A percentile compares a stretch with the other conserved stretches of the same genome.
Evolutionary conservation across 805 yeast species (phyloP).

Genomic region (Pichia cabralensis): DNA sequence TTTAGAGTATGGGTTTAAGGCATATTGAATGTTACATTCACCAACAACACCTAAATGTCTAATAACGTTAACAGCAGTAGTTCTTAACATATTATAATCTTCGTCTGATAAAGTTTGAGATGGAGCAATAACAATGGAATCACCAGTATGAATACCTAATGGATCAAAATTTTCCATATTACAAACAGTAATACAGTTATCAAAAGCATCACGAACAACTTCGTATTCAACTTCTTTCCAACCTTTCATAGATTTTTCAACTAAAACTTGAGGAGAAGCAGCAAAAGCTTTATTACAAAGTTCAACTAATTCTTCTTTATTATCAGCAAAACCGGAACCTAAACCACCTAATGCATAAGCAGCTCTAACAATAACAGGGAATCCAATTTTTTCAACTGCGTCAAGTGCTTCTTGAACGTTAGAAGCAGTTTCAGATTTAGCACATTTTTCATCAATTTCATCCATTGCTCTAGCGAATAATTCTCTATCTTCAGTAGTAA

Average conservation of each 20-base stretch:
- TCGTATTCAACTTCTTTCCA: slow-evolving; percentile 99
- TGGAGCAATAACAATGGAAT: slow-evolving; percentile 97
- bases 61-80: slow-evolving; percentile 94
- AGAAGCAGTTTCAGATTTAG: slow-evolving; percentile 80
- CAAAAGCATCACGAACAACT: slow-evolving; percentile 95
- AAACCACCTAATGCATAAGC: slow-evolving; percentile 97
- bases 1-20: slow-evolving; percentile 84
- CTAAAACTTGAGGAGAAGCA: slow-evolving; percentile 89
- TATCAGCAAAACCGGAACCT: slow-evolving; percentile 95
- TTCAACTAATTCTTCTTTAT: slow-evolving; percentile 70
- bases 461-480: slow-evolving; percentile 91
- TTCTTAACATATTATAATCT: slow-evolving; percentile 95
- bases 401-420: slow-evolving; percentile 70
- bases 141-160: slow-evolving; percentile 97
- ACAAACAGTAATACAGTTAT: slow-evolving; percentile 97
- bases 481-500: slow-evolving; percentile 97
- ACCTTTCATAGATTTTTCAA: slow-evolving; percentile 96
- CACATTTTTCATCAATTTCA: slow-evolving; percentile 92
- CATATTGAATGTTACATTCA: slow-evolving; percentile 97
- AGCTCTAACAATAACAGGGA: slow-evolving; percentile 94
- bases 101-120: slow-evolving; percentile 95
- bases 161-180: slow-evolving; percentile 99
- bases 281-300: slow-evolving; percentile 90
- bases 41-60: slow-evolving; percentile 98
- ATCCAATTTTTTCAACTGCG: slow-evolving; percentile 83